These are phyloP conservation scores for Mortierella sp. DNA, from an alignment of 371 early-diverging fungal genomes.

Conservation along the genomic window DNA sequence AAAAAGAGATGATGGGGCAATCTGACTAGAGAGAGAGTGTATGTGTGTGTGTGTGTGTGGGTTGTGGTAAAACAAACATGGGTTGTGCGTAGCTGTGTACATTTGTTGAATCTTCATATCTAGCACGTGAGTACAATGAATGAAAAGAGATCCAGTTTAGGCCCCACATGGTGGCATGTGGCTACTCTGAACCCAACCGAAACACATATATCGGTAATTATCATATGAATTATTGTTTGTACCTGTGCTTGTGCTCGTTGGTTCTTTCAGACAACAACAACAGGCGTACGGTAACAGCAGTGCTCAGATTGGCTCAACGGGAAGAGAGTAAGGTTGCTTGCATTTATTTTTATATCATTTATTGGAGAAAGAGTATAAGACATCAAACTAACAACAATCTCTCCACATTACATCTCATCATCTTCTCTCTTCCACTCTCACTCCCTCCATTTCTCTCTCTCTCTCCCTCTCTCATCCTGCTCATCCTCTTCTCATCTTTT, in stretches of 20 bases:
- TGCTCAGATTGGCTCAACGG: slow-evolving; percentile 4
- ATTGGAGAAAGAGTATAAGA: no score
- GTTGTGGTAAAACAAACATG: no score
- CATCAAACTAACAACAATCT: background rate
- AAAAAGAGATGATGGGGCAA: no score
- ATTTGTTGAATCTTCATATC: no score
- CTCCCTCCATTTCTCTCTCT: background rate
- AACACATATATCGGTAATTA: background rate
- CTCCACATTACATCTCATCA: slow-evolving; percentile 1
- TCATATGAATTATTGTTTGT: background rate
- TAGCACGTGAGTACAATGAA: no score
- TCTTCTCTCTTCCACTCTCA: slow-evolving; percentile 8
- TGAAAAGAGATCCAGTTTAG: background rate
- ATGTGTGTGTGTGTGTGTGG: no score
- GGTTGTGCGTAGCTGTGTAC: no score
- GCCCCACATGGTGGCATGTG: slow-evolving; percentile 5
- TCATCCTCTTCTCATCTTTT: no score
- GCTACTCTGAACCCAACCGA: background rate
- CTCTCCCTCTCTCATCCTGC: background rate
- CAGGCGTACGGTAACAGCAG: background rate
- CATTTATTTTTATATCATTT: background rate
- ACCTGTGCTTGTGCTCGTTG: slow-evolving; percentile 2
- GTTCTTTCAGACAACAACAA: background rate
- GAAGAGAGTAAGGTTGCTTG: no score
- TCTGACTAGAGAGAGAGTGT: no score